Evolutionary conservation across 1,139 yeast species (phyloP), one percentile per base, ranked within the genome.

Genomic region (Hanseniaspora uvarum): DNA sequence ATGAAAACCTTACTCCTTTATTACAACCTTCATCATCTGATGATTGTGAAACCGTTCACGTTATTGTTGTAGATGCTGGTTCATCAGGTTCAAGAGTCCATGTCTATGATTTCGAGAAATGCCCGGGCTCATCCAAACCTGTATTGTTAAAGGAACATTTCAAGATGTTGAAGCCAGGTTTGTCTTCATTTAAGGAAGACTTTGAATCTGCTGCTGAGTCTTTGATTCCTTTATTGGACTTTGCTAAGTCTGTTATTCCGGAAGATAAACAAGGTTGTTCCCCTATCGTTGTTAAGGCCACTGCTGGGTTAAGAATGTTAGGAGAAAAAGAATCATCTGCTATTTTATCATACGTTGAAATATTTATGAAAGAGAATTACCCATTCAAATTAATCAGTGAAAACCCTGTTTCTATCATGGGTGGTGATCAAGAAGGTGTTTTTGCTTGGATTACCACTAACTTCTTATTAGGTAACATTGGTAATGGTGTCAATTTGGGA

Each of bases 401-500:
- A 26, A 85, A 86, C 57, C 96, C 96, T 56, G 76, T 92, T 56
- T 77, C 89, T 11, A 84, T 92, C 62, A 89, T 92, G 96, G 92
- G 86, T 56, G 98, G 98, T 61, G 83, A 80, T 58, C 95, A 89
- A 63, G 98, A 92, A 72, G 99, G 98, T 67, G 96, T 92, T n/a
- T 92, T 80, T 64, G 98, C 98, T 1, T 92, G 99, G 99, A 84
- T 92, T 66, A 92, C 98, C 38, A 83, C 96, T 53, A 92, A 92
- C 72, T 92, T 82, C 68, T 73, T 92, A 59, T 76, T 92, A 61
- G 96, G 96, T 43, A 89, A 89, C 70, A 87, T 92, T 66, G 97
- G 97, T 28, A 72, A 81, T 28, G 69, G 78, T 21, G 83, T 79
- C 49, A 80, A 80, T 68, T 68, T 71, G 31, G 53, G 39, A 10